A percentile compares a stretch with the other conserved stretches of the same genome.
phyloP scores from a whole-genome alignment of 2,329 filamentous ascomycete genomes.

The Leptographium lundbergii region DNA sequence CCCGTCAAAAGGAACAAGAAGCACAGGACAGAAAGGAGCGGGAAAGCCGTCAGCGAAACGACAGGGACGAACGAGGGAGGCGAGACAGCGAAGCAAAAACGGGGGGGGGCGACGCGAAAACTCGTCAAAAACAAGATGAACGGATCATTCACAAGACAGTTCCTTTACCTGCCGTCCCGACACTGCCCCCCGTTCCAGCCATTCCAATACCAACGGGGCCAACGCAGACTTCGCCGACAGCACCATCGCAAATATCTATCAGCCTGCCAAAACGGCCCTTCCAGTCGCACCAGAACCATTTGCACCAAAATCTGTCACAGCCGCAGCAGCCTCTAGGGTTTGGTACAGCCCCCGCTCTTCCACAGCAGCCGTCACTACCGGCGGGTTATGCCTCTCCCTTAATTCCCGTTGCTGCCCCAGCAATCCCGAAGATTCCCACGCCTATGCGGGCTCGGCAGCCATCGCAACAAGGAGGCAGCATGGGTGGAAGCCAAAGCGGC shows the following conservation, averaged over 20 bases:
- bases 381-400: conserved; percentile 63
- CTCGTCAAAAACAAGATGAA: conserved; percentile 15
- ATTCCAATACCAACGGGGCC: conserved; percentile 20
- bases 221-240: conserved; percentile 16
- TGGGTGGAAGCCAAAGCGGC: conserved; percentile 39
- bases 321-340: conserved; percentile 10
- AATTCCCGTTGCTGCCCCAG: conserved; percentile 65
- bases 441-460: conserved; percentile 63
- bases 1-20: conserved; percentile 67
- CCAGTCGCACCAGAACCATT: conserved; percentile 21
- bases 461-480: conserved; percentile 66
- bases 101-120: conserved; percentile 19
- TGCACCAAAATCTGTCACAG: conserved; percentile 13
- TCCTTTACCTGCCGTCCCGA: conserved; percentile 14
- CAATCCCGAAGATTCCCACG: conserved; percentile 69
- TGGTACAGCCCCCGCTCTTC: conserved; percentile 36
- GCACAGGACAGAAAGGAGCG: conserved; percentile 48
- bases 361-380: conserved; percentile 39
- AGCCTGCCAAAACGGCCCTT: conserved; percentile 27
- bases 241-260: conserved; percentile 15
- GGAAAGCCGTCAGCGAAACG: conserved; percentile 37
- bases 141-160: conserved; percentile 28
- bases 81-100: conserved; percentile 28
- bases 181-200: conserved; percentile 21
- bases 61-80: conserved; percentile 42